A percentile compares a stretch with the other conserved stretches of the same genome.
phyloP scores from a whole-genome alignment of 495 filamentous ascomycete genomes.

The Astrocystis sublimbata region DNA sequence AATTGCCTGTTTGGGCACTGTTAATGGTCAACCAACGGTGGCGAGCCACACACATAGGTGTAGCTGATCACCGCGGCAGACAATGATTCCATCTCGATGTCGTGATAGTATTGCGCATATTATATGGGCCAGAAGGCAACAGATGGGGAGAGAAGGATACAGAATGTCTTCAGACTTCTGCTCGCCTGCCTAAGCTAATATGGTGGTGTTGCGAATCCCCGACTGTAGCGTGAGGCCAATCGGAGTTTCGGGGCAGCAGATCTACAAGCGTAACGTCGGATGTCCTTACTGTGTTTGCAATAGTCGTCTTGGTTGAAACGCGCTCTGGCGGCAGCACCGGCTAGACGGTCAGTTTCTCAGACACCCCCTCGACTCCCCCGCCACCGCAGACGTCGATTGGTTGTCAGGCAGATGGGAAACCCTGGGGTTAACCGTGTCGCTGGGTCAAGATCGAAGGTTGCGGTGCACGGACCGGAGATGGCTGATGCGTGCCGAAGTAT shows the following conservation, averaged over 20 bases:
- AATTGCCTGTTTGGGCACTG: conserved; percentile 7
- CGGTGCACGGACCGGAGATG: conserved; percentile 1
- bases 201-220: neutral
- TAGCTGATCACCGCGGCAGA: no score
- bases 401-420: neutral
- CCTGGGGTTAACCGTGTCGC: conserved; percentile 9
- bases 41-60: neutral
- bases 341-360: neutral
- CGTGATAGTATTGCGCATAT: neutral
- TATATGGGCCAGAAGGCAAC: neutral
- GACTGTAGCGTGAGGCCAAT: neutral
- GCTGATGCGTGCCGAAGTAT: neutral
- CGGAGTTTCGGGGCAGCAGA: conserved; percentile 11
- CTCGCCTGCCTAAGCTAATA: neutral
- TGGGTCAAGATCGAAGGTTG: conserved; percentile 15
- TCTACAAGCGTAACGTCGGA: conserved; percentile 6
- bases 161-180: no score
- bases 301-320: conserved; percentile 3
- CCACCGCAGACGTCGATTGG: neutral
- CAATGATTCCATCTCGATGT: neutral
- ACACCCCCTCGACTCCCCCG: neutral
- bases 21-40: neutral
- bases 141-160: no score
- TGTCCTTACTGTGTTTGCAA: conserved; percentile 10
- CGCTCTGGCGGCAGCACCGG: conserved; percentile 2